Evolutionary conservation across 1,284 basidiomycete genomes (phyloP).

Genomic region (Rhodotorula sp.): DNA sequence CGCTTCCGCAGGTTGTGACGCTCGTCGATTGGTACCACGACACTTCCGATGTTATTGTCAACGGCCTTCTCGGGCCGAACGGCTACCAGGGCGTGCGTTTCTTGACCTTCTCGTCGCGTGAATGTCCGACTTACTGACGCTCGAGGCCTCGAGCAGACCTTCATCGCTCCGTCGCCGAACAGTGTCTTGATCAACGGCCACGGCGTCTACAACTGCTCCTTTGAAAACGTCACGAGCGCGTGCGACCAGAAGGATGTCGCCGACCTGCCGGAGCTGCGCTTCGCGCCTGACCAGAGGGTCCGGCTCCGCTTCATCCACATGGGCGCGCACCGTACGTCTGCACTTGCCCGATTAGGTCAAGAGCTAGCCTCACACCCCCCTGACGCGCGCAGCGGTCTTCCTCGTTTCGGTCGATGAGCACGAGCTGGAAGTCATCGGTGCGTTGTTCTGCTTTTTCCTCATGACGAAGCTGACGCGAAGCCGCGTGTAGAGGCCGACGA

Average conservation of each 20-base stretch:
- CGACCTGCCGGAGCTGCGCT: slow-evolving; percentile 40
- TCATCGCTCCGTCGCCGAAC: slow-evolving; percentile 50
- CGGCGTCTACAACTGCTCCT: slow-evolving; percentile 53
- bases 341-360: no score
- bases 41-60: slow-evolving; percentile 39
- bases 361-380: no score
- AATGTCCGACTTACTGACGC: no score
- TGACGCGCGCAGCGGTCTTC: neutral
- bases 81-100: slow-evolving; percentile 20
- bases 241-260: slow-evolving; percentile 45
- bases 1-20: slow-evolving; percentile 47
- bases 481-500: slow-evolving; percentile 23
- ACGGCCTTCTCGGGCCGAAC: slow-evolving; percentile 22
- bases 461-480: neutral
- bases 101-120: slow-evolving; percentile 13
- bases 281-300: slow-evolving; percentile 53
- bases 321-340: slow-evolving; percentile 49
- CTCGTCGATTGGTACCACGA: slow-evolving; percentile 56
- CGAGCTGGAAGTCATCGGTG: slow-evolving; percentile 33
- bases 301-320: slow-evolving; percentile 61
- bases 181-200: slow-evolving; percentile 60
- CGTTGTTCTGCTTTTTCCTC: no score
- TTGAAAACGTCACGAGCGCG: slow-evolving; percentile 48
- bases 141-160: slow-evolving; percentile 32
- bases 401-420: slow-evolving; percentile 45